Evolutionary conservation across 2,329 filamentous ascomycete species (phyloP).

Genomic region (Scopulariopsis brevicaulis): DNA sequence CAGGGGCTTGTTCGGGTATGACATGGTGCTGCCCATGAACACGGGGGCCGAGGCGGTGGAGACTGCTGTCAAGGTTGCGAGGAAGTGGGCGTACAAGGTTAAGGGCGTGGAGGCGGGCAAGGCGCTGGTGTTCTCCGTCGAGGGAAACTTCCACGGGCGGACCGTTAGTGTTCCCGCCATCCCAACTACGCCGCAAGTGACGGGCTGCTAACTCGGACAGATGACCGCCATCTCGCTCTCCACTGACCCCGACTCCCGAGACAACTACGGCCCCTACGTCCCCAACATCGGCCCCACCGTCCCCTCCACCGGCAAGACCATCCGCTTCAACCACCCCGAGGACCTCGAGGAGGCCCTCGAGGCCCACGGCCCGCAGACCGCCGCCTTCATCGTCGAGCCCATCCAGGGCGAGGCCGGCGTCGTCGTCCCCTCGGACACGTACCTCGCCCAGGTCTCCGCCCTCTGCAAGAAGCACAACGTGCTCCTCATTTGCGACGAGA

Average conservation of each 20-base stretch:
- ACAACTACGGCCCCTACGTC: conserved; percentile 94
- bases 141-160: conserved; percentile 93
- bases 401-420: conserved; percentile 98
- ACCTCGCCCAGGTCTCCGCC: conserved; percentile 66
- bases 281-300: conserved; percentile 71
- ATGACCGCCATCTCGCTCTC: conserved; percentile 95
- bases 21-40: conserved; percentile 98
- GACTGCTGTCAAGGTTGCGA: conserved; percentile 89
- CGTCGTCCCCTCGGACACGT: conserved; percentile 84
- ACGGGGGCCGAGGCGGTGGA: conserved; percentile 94
- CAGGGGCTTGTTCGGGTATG: conserved; percentile 79
- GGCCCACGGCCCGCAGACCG: conserved; percentile 71
- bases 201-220: conserved; percentile 22
- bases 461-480: conserved; percentile 95
- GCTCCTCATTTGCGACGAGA: conserved; percentile 94
- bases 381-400: conserved; percentile 89
- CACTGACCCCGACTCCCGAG: conserved; percentile 86
- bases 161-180: conserved; percentile 54
- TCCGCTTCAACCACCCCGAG: conserved; percentile 76
- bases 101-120: conserved; percentile 80
- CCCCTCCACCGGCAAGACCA: conserved; percentile 63
- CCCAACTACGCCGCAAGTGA: background rate
- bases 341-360: conserved; percentile 74
- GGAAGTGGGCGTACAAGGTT: conserved; percentile 97
- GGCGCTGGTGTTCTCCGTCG: conserved; percentile 72